A percentile compares a stretch with the other conserved stretches of the same genome.
These are phyloP conservation scores for Schizosaccharomyces versatilis DNA, from an alignment of 1,139 yeast genomes.

Conservation along the genomic window DNA sequence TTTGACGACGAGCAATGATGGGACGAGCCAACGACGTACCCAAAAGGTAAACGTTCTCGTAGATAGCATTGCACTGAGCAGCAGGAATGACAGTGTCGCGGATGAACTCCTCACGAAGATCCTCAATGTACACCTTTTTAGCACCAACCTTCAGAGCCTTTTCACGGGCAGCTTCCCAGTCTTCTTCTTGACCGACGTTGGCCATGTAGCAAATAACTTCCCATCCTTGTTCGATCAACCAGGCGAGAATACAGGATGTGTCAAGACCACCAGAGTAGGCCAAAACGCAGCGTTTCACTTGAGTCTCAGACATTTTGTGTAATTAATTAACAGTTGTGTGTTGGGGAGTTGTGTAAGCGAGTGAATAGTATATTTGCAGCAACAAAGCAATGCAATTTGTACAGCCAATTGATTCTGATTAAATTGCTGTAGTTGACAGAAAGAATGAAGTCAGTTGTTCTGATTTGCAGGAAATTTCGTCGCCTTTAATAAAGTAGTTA, in stretches of 20 bases:
- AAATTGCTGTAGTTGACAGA: too few species aligned
- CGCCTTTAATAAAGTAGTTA: too few species aligned
- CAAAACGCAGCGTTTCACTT: constrained; percentile 27
- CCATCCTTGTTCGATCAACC: constrained; percentile 93
- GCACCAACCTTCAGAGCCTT: constrained; percentile 96
- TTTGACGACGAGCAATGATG: constrained; percentile 94
- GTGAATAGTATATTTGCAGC: too few species aligned
- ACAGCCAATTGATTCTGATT: too few species aligned
- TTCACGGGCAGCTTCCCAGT: constrained; percentile 87
- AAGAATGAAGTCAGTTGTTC: too few species aligned
- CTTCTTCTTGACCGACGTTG: constrained; percentile 40
- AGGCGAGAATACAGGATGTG: constrained; percentile 89
- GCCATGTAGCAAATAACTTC: constrained; percentile 76
- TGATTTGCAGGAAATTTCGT: too few species aligned
- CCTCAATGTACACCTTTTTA: constrained; percentile 77
- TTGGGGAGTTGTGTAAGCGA: too few species aligned
- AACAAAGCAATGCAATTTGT: too few species aligned
- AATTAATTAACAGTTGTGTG: too few species aligned
- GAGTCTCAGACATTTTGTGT: too few species aligned
- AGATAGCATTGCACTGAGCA: constrained; percentile 86
- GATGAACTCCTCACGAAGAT: constrained; percentile 85
- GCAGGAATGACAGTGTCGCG: constrained; percentile 83
- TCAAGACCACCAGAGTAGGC: constrained; percentile 98
- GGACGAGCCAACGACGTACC: constrained; percentile 98
- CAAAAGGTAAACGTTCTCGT: constrained; percentile 83